A percentile compares a stretch with the other conserved stretches of the same genome.
Conservation (phyloP, 116 monocot genomes). For the Trichopus zeylanicus region DNA sequence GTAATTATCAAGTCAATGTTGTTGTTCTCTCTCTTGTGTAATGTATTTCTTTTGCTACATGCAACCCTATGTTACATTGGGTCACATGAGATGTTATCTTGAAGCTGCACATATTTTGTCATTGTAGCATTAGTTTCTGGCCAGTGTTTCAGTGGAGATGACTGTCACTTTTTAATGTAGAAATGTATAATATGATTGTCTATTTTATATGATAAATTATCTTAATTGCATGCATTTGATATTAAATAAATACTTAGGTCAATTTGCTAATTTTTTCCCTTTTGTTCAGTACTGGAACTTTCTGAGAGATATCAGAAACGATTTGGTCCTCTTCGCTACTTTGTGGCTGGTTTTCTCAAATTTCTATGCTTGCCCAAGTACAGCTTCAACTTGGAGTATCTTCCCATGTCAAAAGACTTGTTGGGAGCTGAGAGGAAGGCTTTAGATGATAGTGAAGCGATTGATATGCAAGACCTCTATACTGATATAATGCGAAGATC, state of each 20-base stretch:
- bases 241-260: no score
- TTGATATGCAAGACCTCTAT: conserved; percentile 53
- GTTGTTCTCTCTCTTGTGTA: no score
- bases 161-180: not conserved
- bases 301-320: conserved; percentile 98
- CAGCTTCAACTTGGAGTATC: conserved; percentile 90
- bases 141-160: no score
- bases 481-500: conserved; percentile 62
- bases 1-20: no score
- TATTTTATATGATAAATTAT: not conserved
- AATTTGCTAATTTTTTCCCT: not conserved
- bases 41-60: no score
- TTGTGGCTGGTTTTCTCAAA: conserved; percentile 92
- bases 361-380: conserved; percentile 96
- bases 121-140: no score
- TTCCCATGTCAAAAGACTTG: conserved; percentile 51
- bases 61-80: no score
- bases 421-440: conserved; percentile 19
- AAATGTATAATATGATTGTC: not conserved
- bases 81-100: no score
- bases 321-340: conserved; percentile 97
- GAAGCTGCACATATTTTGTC: no score
- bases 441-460: conserved; percentile 23
- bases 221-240: not conserved
- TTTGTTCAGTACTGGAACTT: conserved; percentile 79